Evolutionary conservation across 2,329 filamentous ascomycete genomes (phyloP).

Genomic region (Orbilia quercus): DNA sequence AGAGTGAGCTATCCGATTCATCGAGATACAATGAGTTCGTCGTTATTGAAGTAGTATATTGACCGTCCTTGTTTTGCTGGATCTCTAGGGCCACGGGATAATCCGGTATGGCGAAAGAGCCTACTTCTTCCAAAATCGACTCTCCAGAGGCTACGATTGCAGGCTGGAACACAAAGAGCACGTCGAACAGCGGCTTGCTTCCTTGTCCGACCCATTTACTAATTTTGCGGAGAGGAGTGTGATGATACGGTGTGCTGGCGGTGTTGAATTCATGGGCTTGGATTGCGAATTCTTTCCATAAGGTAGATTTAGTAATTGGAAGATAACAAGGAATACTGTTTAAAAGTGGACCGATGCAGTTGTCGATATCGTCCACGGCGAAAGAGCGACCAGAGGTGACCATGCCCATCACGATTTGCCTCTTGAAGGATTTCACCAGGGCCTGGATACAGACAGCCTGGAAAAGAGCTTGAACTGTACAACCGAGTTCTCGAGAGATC

Average conservation of each 20-base stretch:
- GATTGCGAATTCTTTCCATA: slow-evolving; percentile 72
- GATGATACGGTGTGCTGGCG: slow-evolving; percentile 76
- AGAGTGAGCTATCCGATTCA: slow-evolving; percentile 59
- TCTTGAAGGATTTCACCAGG: slow-evolving; percentile 68
- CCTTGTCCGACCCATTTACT: slow-evolving; percentile 76
- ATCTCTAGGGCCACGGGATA: slow-evolving; percentile 84
- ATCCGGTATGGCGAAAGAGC: slow-evolving; percentile 66
- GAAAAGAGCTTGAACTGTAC: slow-evolving; percentile 81
- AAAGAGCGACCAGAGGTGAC: slow-evolving; percentile 82
- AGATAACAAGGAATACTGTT: slow-evolving; percentile 84
- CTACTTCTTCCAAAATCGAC: slow-evolving; percentile 20
- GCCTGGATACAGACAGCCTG: slow-evolving; percentile 79
- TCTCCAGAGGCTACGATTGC: slow-evolving; percentile 57
- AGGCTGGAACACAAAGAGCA: slow-evolving; percentile 81
- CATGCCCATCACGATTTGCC: slow-evolving; percentile 73
- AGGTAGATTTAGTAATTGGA: slow-evolving; percentile 63
- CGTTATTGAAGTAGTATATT: slow-evolving; percentile 63
- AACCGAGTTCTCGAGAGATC: slow-evolving; percentile 71
- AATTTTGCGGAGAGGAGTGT: slow-evolving; percentile 80
- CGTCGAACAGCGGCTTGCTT: slow-evolving; percentile 76
- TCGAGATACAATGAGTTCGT: slow-evolving; percentile 61
- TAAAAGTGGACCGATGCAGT: slow-evolving; percentile 83
- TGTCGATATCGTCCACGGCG: slow-evolving; percentile 73
- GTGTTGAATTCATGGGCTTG: slow-evolving; percentile 78
- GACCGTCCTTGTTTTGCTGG: slow-evolving; percentile 67